phyloP scores from a whole-genome alignment of 805 yeast genomes.

The Ogataea haglerorum region DNA sequence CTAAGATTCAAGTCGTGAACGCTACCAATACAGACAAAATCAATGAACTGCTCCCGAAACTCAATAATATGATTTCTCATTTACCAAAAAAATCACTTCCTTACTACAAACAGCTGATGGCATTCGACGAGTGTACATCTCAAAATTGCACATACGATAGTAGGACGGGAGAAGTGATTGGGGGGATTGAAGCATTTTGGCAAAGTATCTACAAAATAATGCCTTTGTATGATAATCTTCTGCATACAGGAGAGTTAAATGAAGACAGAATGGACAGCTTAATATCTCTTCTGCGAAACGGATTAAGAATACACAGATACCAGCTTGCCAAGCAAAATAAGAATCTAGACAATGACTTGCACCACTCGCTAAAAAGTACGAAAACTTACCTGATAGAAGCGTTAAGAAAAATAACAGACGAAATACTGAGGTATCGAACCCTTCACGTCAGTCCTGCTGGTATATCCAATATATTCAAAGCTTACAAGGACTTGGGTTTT shows the following conservation, averaged over 20 bases:
- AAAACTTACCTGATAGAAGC: conserved; percentile 42
- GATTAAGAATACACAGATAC: conserved; percentile 50
- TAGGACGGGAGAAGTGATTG: conserved; percentile 33
- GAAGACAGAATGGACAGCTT: conserved; percentile 42
- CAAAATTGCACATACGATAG: conserved; percentile 34
- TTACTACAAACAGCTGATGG: conserved; percentile 46
- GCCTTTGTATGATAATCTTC: conserved; percentile 46
- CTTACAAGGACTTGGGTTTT: conserved; percentile 55
- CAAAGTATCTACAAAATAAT: conserved; percentile 46
- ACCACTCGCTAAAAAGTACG: conserved; percentile 49
- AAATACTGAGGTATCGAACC: conserved; percentile 31
- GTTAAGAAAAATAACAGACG: conserved; percentile 45
- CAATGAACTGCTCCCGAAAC: conserved; percentile 4
- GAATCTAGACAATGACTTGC: conserved; percentile 53
- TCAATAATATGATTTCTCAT: conserved; percentile 15
- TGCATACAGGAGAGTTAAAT: conserved; percentile 45
- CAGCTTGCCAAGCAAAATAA: conserved; percentile 50
- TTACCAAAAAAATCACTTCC: conserved; percentile 39
- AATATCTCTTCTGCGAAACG: conserved; percentile 51
- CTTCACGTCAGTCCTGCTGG: conserved; percentile 46
- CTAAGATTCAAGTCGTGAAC: too few relatives aligned
- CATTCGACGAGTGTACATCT: conserved; percentile 48
- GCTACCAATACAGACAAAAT: not conserved
- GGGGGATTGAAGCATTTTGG: conserved; percentile 45
- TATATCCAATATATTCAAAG: conserved; percentile 53